Evolutionary conservation across 2,329 filamentous ascomycete species (phyloP).

Genomic region (Annulohypoxylon truncatum): DNA sequence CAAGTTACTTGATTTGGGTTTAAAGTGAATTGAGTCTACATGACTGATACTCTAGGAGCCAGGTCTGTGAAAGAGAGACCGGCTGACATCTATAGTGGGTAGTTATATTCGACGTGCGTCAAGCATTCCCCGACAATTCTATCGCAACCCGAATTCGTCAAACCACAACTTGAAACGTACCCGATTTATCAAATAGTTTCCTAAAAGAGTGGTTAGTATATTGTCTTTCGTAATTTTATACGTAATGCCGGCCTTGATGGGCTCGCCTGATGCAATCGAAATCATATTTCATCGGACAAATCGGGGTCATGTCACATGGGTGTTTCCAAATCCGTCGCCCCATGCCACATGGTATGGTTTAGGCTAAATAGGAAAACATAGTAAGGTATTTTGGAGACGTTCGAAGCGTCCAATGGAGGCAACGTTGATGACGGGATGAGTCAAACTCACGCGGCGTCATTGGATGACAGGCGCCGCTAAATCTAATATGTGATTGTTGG

Average conservation of each 20-base stretch:
- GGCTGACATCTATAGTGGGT: neutral
- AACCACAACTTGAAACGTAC: conserved; percentile 8
- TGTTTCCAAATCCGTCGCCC: conserved; percentile 20
- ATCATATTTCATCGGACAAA: conserved; percentile 6
- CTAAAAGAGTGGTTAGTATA: conserved; percentile 19
- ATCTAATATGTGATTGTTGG: conserved; percentile 8
- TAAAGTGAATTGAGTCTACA: conserved; percentile 7
- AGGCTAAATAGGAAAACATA: conserved; percentile 32
- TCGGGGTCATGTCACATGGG: conserved; percentile 17
- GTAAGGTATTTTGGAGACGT: conserved; percentile 14
- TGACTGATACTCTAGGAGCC: too few relatives aligned
- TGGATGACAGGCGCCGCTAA: conserved; percentile 15
- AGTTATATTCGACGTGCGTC: conserved; percentile 15
- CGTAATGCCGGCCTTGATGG: conserved; percentile 16
- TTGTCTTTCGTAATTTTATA: conserved; percentile 25
- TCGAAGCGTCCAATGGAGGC: conserved; percentile 30
- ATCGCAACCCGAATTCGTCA: conserved; percentile 15
- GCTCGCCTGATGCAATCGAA: conserved; percentile 9
- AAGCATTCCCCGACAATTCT: neutral
- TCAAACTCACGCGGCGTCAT: conserved; percentile 30
- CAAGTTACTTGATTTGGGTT: conserved; percentile 1
- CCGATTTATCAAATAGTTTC: conserved; percentile 19
- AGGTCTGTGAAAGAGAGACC: conserved; percentile 15
- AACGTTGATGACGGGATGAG: conserved; percentile 23
- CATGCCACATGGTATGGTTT: conserved; percentile 18